Evolutionary conservation across 2,329 filamentous ascomycete genomes (phyloP).

Genomic region (Teratosphaeria pseudoeucalypti): DNA sequence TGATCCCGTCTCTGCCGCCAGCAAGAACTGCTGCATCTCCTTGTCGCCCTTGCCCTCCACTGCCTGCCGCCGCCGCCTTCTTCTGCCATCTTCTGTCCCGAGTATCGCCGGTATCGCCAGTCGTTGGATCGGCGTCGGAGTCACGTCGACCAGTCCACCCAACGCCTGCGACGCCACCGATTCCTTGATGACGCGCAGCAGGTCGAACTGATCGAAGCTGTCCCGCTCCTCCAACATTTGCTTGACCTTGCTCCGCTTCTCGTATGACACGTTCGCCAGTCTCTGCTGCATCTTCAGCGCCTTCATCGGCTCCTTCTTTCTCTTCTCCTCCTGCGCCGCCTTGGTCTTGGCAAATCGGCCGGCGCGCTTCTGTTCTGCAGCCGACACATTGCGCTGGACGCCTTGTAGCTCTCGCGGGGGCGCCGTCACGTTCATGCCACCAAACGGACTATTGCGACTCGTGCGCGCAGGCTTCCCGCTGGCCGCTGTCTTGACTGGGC

Average conservation of each 20-base stretch:
- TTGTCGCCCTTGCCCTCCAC: conserved; percentile 26
- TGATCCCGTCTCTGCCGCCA: conserved; percentile 93
- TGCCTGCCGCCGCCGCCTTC: conserved; percentile 14
- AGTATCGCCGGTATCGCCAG: conserved; percentile 78
- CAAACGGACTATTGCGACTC: conserved; percentile 45
- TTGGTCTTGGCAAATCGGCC: conserved; percentile 44
- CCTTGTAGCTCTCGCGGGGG: conserved; percentile 10
- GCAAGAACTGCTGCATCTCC: conserved; percentile 56
- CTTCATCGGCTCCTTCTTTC: conserved; percentile 51
- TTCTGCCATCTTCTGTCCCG: conserved; percentile 40
- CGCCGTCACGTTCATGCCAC: conserved; percentile 47
- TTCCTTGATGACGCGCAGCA: conserved; percentile 61
- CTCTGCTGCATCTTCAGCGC: conserved; percentile 90
- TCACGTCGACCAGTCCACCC: conserved; percentile 60
- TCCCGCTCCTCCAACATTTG: conserved; percentile 54
- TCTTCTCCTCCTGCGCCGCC: conserved; percentile 35
- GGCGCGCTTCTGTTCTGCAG: conserved; percentile 37
- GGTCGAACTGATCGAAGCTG: conserved; percentile 68
- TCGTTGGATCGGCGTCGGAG: conserved; percentile 79
- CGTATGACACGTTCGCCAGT: conserved; percentile 67
- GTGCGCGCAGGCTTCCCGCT: conserved; percentile 25
- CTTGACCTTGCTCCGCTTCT: conserved; percentile 53
- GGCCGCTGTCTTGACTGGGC: conserved; percentile 11
- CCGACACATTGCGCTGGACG: conserved; percentile 14
- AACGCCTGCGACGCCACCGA: conserved; percentile 66